Conservation (phyloP, 805 yeast genomes). For the Debaryomyces prosopidis region DNA sequence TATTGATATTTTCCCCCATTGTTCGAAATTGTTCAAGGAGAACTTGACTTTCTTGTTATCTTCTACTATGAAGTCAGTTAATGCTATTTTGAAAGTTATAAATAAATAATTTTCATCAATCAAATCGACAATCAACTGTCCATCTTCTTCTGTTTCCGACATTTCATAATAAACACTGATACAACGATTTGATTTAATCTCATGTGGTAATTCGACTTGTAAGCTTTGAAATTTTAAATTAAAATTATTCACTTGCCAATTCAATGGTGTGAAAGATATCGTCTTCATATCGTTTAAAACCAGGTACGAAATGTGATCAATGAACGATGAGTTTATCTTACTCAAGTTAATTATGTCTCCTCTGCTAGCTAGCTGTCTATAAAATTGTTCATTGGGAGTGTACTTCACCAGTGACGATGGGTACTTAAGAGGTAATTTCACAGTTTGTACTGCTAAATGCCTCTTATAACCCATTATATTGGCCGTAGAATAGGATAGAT, state of each 20-base stretch:
- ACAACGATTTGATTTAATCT: slow-evolving; percentile 16
- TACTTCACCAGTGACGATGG: slow-evolving; percentile 3
- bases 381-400: slow-evolving; percentile 25
- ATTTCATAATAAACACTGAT: slow-evolving; percentile 10
- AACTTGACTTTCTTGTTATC: slow-evolving; percentile 15
- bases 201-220: slow-evolving; percentile 24
- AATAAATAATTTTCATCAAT: slow-evolving; percentile 53
- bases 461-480: slow-evolving; percentile 19
- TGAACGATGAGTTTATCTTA: slow-evolving; percentile 15
- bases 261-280: slow-evolving; percentile 41
- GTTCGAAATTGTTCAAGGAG: slow-evolving; percentile 31
- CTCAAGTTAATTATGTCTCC: slow-evolving; percentile 26
- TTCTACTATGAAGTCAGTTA: slow-evolving; percentile 42
- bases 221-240: slow-evolving; percentile 36
- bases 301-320: slow-evolving; percentile 31
- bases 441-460: slow-evolving; percentile 15
- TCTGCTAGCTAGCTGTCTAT: slow-evolving; percentile 13
- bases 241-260: slow-evolving; percentile 30
- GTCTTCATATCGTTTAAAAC: slow-evolving; percentile 31
- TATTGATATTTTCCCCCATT: slow-evolving; percentile 68
- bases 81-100: slow-evolving; percentile 47
- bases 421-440: slow-evolving; percentile 27
- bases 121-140: slow-evolving; percentile 49
- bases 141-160: slow-evolving; percentile 9
- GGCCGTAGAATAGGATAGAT: slow-evolving; percentile 17